phyloP scores from a whole-genome alignment of 345 rosid genomes.

The Corchorus olitorius region DNA sequence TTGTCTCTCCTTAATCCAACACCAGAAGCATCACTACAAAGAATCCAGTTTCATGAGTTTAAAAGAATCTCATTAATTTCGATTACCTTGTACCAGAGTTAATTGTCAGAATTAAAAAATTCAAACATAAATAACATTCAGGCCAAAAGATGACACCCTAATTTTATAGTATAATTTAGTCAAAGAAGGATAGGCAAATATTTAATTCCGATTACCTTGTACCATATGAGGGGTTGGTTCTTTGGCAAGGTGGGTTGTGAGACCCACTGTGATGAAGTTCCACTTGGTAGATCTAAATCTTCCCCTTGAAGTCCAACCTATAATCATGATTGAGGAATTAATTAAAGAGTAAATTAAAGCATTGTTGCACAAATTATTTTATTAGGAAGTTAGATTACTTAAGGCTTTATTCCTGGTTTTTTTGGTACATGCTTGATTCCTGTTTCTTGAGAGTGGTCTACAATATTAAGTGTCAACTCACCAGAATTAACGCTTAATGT shows the following conservation, averaged over 20 bases:
- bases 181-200: not conserved
- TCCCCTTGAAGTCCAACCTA: slow-evolving; percentile 95
- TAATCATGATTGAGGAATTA: slow-evolving; percentile 16
- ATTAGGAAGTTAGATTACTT: not conserved
- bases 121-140: not conserved
- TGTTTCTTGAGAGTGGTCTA: not conserved
- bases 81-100: too few relatives aligned
- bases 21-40: not conserved
- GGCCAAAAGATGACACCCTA: not conserved
- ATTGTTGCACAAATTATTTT: not conserved
- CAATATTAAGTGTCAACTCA: slow-evolving; percentile 7
- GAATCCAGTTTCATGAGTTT: not conserved
- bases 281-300: slow-evolving; percentile 59
- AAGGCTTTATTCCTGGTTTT: not conserved
- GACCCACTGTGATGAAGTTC: slow-evolving; percentile 74
- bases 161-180: not conserved
- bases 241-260: slow-evolving; percentile 69
- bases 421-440: too few relatives aligned
- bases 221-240: slow-evolving; percentile 84
- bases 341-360: slow-evolving; percentile 9
- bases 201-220: slow-evolving; percentile 63
- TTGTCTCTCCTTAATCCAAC: slow-evolving; percentile 17
- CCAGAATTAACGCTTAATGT: not conserved
- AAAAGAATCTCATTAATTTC: not conserved
- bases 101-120: not conserved